Percentiles rank a stretch among this genome's conserved stretches.
Evolutionary conservation across 2,329 filamentous ascomycete genomes (phyloP).

Genomic region (Davidsoniella neocaledoniae): DNA sequence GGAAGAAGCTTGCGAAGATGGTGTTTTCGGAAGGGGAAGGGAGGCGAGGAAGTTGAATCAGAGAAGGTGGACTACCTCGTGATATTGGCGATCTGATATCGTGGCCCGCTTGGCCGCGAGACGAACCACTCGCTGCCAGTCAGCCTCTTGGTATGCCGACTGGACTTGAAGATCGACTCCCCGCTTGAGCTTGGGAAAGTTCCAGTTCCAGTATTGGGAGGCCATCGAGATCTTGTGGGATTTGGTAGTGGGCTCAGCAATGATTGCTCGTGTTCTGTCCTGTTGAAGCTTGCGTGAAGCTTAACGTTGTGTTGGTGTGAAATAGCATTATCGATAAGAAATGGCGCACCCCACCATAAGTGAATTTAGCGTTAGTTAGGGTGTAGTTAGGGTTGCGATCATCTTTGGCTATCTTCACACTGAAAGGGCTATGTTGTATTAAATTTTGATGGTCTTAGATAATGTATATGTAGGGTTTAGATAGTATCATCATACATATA

Average conservation of each 20-base stretch:
- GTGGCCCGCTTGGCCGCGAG: conserved; percentile 33
- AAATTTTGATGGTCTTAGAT: too few relatives aligned
- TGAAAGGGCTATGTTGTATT: too few relatives aligned
- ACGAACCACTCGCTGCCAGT: conserved; percentile 34
- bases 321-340: too few relatives aligned
- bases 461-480: too few relatives aligned
- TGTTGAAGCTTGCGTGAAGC: background rate
- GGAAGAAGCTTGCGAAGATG: background rate
- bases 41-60: too few relatives aligned
- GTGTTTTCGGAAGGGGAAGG: too few relatives aligned
- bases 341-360: too few relatives aligned
- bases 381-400: too few relatives aligned
- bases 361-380: too few relatives aligned
- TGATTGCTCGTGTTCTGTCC: background rate
- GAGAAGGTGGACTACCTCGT: conserved; percentile 25
- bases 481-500: too few relatives aligned
- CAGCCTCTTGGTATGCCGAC: conserved; percentile 35
- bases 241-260: background rate
- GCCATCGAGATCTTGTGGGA: conserved; percentile 1
- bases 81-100: conserved; percentile 35
- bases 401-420: too few relatives aligned
- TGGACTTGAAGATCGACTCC: conserved; percentile 38
- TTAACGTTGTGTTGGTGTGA: too few relatives aligned
- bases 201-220: conserved; percentile 5
- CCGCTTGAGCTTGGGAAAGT: conserved; percentile 26